Evolutionary conservation across 441 rosid genomes (phyloP), one percentile per base, ranked within the genome.

Genomic region (Erodium chrysanthum): DNA sequence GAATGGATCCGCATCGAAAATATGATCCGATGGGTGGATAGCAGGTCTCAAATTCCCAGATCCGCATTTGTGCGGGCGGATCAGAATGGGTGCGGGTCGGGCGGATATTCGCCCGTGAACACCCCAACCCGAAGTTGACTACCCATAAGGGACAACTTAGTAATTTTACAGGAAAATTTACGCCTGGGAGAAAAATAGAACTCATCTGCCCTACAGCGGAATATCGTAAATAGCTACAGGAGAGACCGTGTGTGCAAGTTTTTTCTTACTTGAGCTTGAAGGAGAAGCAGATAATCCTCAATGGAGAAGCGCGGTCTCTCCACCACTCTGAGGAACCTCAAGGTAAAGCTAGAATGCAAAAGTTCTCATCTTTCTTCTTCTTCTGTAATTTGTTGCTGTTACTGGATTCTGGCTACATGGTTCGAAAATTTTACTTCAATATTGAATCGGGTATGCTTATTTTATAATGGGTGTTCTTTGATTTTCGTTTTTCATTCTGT

Each of bases 281-380:
- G 59, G 59, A 52, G 59, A 52, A 52, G 52, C 14, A n/a, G 1
- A 18, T 8, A 9, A 50, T 31, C 68, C 29, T 29, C 62, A 69
- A 94, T 89, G 97, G 89, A 90, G 65, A 91, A 87, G 76, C 86
- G 94, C 44, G 97, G 88, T 83, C 83, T 94, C 21, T 91, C 97
- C 68, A 83, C 78, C 73, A 94, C 97, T 61, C 78, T 94, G 78
- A 87, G 71, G 86, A 90, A 84, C 80, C 81, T 94, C 73, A 94
- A 89, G 97, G 99, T 91, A 82, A 54, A 7, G 14, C 59, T 17
- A 44, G 17, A 52, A 17, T 15, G 8, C 0, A 1, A 54, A 54
- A 54, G 7, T 9, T 27, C 3, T 3, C 3, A 1, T 27, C 29
- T 27, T 27, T 27, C 3, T 27, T 1, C 3, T 3, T 27, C 3